phyloP scores from a whole-genome alignment of 768 basidiomycete genomes.

The Boletus coccyginus region DNA sequence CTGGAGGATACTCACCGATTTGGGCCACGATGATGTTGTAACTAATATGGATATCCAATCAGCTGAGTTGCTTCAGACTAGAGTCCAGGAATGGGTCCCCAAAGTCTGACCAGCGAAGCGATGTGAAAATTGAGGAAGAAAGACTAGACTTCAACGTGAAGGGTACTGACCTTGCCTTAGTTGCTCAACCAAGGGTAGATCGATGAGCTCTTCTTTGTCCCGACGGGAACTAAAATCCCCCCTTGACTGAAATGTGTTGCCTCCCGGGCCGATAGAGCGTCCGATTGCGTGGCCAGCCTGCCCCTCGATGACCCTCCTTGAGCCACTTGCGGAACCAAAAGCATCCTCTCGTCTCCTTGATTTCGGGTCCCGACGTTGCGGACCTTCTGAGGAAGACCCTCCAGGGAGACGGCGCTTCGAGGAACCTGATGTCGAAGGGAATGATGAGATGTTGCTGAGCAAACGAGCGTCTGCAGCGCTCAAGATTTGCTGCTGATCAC shows the following conservation, averaged over 20 bases:
- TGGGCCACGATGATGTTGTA: background rate
- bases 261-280: conserved; percentile 8
- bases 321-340: conserved; percentile 17
- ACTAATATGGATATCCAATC: background rate
- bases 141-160: background rate
- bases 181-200: conserved; percentile 46
- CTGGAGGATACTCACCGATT: conserved; percentile 7
- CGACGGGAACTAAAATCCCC: conserved; percentile 42
- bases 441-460: conserved; percentile 17
- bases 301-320: conserved; percentile 26
- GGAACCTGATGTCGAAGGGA: conserved; percentile 27
- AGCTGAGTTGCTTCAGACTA: conserved; percentile 27
- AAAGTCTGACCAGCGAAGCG: conserved; percentile 37
- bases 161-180: conserved; percentile 49
- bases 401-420: conserved; percentile 54
- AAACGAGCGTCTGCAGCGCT: conserved; percentile 20
- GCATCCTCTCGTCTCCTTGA: conserved; percentile 48
- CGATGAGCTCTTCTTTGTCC: conserved; percentile 57
- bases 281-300: conserved; percentile 14
- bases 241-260: conserved; percentile 25
- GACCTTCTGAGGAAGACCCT: conserved; percentile 40
- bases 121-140: background rate
- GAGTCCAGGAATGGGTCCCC: conserved; percentile 54
- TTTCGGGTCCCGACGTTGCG: conserved; percentile 49
- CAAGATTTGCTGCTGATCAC: conserved; percentile 29